A percentile compares a stretch with the other conserved stretches of the same genome.
Conservation (phyloP, 345 rosid genomes). For the Eucalyptus cloeziana region DNA sequence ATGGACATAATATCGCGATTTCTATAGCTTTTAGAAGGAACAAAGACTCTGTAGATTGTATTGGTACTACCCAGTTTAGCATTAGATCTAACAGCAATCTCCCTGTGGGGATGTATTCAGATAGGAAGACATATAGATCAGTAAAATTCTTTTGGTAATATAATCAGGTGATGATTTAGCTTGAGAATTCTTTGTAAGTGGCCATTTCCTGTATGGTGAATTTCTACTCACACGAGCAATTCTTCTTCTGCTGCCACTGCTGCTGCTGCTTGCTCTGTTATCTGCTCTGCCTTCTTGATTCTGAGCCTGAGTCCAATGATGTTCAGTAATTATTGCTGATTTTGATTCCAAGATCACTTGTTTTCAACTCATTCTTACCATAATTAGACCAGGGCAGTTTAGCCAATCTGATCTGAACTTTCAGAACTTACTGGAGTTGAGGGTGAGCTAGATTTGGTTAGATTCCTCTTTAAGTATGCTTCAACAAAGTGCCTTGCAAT, state of each 20-base stretch:
- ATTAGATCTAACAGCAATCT: not conserved
- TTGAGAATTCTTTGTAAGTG: not conserved
- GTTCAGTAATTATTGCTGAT: not conserved
- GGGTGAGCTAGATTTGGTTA: not conserved
- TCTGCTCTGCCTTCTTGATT: not conserved
- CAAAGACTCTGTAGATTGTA: not conserved
- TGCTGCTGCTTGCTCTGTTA: not conserved
- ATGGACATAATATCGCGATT: not conserved
- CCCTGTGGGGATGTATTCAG: not conserved
- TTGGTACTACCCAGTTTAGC: not conserved
- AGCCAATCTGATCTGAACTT: not conserved
- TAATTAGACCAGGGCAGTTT: not conserved
- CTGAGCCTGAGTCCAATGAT: not conserved
- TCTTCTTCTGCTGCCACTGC: not conserved
- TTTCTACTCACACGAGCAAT: not conserved
- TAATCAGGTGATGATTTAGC: not conserved
- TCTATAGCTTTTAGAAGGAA: not conserved
- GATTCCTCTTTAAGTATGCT: not conserved
- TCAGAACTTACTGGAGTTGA: not conserved
- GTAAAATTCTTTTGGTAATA: not conserved
- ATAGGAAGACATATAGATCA: not conserved
- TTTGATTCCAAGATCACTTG: not conserved
- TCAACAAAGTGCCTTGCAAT: not conserved
- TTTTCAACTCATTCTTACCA: not conserved
- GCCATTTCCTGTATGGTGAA: not conserved